Evolutionary conservation across 2,329 filamentous ascomycete genomes (phyloP), one percentile per base, ranked within the genome.

Genomic region (Dactylella cylindrospora): DNA sequence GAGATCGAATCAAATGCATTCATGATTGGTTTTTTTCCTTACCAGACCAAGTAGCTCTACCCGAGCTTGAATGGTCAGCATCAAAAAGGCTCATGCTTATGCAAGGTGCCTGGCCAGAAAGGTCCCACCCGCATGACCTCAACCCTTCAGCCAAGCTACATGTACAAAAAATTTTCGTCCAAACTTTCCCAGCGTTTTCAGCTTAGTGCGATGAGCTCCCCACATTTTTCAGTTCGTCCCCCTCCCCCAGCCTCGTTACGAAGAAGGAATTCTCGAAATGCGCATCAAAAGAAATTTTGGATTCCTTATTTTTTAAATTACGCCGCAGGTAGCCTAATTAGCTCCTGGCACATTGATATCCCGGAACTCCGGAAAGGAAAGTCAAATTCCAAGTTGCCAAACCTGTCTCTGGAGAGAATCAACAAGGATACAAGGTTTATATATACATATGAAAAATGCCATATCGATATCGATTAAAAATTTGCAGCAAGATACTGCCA

Each of bases 151-250:
- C n/a, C n/a, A n/a, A n/a, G n/a, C n/a, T n/a, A n/a, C n/a, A 15
- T 29, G 33, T 17, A 20, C 41, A 20, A 29, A 33, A 32, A 57
- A 57, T 53, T 61, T 61, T 61, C 47, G 22, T 53, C 47, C 47
- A 52, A 53, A 61, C 47, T 49, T 61, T 52, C n/a, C n/a, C n/a
- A n/a, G n/a, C n/a, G n/a, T n/a, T n/a, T n/a, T n/a, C n/a, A n/a
- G n/a, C n/a, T n/a, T 61, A 61, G 47, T 61, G 55, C 55, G 55
- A 61, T 61, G 55, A 61, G 55, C 55, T 61, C 55, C 55, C 55
- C 55, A 61, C 55, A 53, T 39, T 45, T 50, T n/a, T n/a, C n/a
- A n/a, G n/a, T n/a, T n/a, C n/a, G n/a, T n/a, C n/a, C n/a, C n/a
- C n/a, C n/a, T n/a, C n/a, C n/a, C n/a, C n/a, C n/a, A n/a, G n/a